Conservation (phyloP, 495 filamentous ascomycete species). For the Elaphomyces granulatus region DNA sequence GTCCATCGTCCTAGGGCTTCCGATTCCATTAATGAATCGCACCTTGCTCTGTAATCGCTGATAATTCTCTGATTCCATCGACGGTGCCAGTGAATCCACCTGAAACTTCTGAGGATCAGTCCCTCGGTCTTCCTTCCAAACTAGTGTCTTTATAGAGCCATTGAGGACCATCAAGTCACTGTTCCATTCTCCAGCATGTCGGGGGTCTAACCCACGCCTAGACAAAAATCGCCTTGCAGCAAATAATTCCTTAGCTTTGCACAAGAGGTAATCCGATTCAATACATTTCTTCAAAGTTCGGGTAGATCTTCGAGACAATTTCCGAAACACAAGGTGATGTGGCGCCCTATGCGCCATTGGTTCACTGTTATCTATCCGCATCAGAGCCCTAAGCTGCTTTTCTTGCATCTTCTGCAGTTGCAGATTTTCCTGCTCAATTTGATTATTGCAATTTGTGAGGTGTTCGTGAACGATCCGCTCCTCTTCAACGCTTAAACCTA, state of each 20-base stretch:
- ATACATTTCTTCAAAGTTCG: conserved; percentile 5
- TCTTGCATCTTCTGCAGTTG: conserved; percentile 17
- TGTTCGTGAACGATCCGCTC: conserved; percentile 5
- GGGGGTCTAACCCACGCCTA: conserved; percentile 13
- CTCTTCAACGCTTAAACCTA: conserved; percentile 17
- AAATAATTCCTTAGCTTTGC: conserved; percentile 14
- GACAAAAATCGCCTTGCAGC: conserved; percentile 18
- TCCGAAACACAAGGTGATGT: conserved; percentile 11
- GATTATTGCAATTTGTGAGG: conserved; percentile 12
- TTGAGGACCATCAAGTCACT: conserved; percentile 7
- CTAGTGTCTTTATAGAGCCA: background rate
- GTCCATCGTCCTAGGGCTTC: background rate
- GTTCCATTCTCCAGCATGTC: conserved; percentile 22
- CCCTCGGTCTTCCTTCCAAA: background rate
- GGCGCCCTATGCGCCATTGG: conserved; percentile 8
- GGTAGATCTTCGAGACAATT: conserved; percentile 7
- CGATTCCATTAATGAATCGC: conserved; percentile 6
- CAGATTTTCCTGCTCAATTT: conserved; percentile 17
- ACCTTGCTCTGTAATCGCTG: background rate
- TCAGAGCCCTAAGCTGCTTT: conserved; percentile 17
- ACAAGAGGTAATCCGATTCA: conserved; percentile 14
- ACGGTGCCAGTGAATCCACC: background rate
- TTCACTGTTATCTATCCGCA: conserved; percentile 19
- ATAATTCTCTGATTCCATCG: background rate
- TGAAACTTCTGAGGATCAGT: background rate